A percentile compares a stretch with the other conserved stretches of the same genome.
Evolutionary conservation across 2,329 filamentous ascomycete species (phyloP).

Genomic region (Sporothrix mexicana): DNA sequence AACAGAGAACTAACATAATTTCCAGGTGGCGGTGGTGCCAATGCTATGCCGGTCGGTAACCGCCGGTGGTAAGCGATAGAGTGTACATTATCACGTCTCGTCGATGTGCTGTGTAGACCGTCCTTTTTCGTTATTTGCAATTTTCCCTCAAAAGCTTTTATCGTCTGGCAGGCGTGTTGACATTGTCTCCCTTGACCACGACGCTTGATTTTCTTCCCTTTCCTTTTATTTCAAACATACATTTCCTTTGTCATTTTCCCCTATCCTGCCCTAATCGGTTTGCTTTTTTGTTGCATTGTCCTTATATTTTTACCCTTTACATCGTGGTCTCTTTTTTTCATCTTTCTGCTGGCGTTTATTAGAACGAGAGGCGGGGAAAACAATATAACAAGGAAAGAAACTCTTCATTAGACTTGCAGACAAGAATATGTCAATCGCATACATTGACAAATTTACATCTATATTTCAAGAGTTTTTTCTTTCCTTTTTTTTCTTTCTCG

Average conservation of each 20-base stretch:
- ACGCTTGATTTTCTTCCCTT: not conserved
- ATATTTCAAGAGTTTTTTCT: conserved; percentile 26
- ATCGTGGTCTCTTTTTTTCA: not conserved
- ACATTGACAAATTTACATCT: conserved; percentile 29
- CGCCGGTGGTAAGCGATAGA: conserved; percentile 55
- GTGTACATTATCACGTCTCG: not conserved
- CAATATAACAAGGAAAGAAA: conserved; percentile 16
- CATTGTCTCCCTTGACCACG: not conserved
- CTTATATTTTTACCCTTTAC: not conserved
- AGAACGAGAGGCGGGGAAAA: conserved; percentile 31
- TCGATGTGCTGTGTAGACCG: not conserved
- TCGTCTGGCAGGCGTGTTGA: not conserved
- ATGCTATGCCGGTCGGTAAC: conserved; percentile 57
- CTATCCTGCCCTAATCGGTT: not conserved
- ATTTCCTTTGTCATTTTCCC: not conserved
- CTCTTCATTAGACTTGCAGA: conserved; percentile 29
- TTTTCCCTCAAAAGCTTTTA: conserved; percentile 18
- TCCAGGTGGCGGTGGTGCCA: conserved; percentile 48
- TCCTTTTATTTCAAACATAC: not conserved
- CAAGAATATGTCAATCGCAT: conserved; percentile 19
- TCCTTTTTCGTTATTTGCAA: not conserved
- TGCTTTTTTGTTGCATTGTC: not conserved
- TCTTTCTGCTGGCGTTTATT: conserved; percentile 31
- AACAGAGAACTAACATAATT: not conserved
- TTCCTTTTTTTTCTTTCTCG: not conserved